These are phyloP conservation scores for Excoecaria agallocha DNA, from an alignment of 345 rosid genomes.

Conservation along the genomic window DNA sequence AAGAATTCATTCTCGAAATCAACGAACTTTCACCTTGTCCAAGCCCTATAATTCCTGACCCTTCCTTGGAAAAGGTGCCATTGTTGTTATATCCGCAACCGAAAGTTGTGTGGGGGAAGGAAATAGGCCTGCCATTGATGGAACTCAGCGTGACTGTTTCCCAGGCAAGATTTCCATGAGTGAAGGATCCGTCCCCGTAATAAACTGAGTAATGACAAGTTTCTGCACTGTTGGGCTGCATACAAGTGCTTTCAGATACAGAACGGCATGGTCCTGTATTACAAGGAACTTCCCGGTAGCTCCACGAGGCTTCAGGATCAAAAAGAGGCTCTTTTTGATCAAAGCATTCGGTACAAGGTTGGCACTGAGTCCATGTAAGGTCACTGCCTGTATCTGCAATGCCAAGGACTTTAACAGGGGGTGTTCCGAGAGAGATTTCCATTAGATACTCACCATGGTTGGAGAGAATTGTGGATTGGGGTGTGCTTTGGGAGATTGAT, in stretches of 20 bases:
- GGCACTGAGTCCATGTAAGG: constrained; percentile 28
- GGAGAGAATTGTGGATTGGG: constrained; percentile 3
- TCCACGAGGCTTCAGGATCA: constrained; percentile 30
- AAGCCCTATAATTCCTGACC: constrained; percentile 58
- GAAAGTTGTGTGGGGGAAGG: constrained; percentile 31
- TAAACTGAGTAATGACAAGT: constrained; percentile 1
- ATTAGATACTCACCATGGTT: constrained; percentile 20
- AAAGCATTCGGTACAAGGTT: constrained; percentile 17
- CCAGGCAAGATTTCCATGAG: constrained; percentile 14
- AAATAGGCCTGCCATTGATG: constrained; percentile 32
- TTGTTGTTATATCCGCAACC: constrained; percentile 57
- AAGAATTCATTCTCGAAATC: constrained; percentile 42
- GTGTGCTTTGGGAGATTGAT: background rate
- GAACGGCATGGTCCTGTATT: background rate
- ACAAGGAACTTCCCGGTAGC: constrained; percentile 22
- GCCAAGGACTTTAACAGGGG: constrained; percentile 7
- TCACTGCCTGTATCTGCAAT: constrained; percentile 32
- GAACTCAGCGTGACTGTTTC: constrained; percentile 36
- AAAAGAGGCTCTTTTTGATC: constrained; percentile 20
- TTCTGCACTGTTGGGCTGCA: no score
- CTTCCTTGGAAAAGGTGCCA: constrained; percentile 40
- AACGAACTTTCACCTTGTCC: constrained; percentile 55
- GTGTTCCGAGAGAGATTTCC: constrained; percentile 21
- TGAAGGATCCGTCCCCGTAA: constrained; percentile 18
- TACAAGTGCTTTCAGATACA: background rate